Base-by-base conservation (phyloP, 83 land plant species). In the Isoetes engelmannii region DNA sequence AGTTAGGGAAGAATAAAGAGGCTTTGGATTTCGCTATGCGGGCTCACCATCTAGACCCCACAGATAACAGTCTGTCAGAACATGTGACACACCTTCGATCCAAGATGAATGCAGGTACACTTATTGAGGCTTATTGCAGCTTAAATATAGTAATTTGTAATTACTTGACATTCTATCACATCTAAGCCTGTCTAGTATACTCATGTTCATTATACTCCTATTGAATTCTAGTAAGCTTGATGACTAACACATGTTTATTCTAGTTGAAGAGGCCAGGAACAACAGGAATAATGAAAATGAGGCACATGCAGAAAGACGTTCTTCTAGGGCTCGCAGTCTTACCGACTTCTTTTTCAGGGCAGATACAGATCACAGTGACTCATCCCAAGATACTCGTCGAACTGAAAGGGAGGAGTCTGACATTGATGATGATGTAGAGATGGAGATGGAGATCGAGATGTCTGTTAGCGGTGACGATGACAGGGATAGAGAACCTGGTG, bases 401-500 rank as follows among this genome's bases (percentile, higher is more conserved):
- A 74, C 82, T 69, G 92, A 93, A 48, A 86, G 96, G 72, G 92
- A 88, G 44, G 97, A 89, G 65, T 82, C 89, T 63, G 97, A 95
- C 68, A 77, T 74, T 82, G 99, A 95, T 48, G 89, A 95, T 21
- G 99, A 89, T 63, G 61, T 90, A 84, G 97, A 82, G 43, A 73
- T 82, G 76, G 85, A 95, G 70, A 71, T 95, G 77, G 97, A 91
- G 65, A 81, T 95, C 77, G 94, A 95, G 79, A 86, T 94, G 72
- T 81, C 85, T 7, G 77, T 83, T 44, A 76, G 87, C 9, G 93
- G 82, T 65, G 99, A 91, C 49, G 88, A 86, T 63, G 88, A 71
- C 37, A 83, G 75, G 63, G 82, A 86, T 20, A 69, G 50, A 71
- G 97, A 88, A 59, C 46, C 84, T 42, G 85, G 84, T 20, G 47